These are phyloP conservation scores for Dactylellina parvicollis DNA, from an alignment of 2,329 filamentous ascomycete species.

Conservation along the genomic window DNA sequence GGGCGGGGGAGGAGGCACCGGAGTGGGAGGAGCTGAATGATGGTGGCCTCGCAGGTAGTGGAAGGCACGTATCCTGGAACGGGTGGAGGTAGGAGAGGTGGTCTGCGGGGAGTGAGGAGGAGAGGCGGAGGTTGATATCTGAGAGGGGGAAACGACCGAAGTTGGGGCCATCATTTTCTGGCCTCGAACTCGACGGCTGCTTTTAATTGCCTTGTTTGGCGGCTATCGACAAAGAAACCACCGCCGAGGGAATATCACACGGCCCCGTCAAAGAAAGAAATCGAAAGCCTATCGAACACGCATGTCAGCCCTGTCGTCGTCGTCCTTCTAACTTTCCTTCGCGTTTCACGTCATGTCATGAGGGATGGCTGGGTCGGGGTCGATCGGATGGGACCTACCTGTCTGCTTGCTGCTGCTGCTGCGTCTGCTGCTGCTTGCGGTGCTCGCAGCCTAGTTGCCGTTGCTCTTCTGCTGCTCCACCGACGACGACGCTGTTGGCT, in stretches of 20 bases:
- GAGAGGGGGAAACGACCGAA: slow-evolving; percentile 46
- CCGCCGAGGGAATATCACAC: too few species aligned
- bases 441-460: too few species aligned
- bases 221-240: too few species aligned
- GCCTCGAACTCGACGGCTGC: too few species aligned
- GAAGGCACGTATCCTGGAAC: slow-evolving; percentile 50
- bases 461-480: too few species aligned
- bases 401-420: neutral
- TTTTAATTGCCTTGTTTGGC: too few species aligned
- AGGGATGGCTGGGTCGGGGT: neutral
- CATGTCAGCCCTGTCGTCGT: too few species aligned
- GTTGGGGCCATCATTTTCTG: slow-evolving; percentile 54
- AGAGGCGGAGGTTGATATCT: slow-evolving; percentile 40
- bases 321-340: neutral
- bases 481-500: too few species aligned
- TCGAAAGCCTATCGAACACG: too few species aligned
- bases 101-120: slow-evolving; percentile 52
- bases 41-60: slow-evolving; percentile 53
- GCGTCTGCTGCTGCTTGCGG: too few species aligned
- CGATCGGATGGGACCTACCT: neutral
- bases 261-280: too few species aligned
- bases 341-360: neutral
- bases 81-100: slow-evolving; percentile 45
- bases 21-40: slow-evolving; percentile 29
- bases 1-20: slow-evolving; percentile 46